Evolutionary conservation across 1,284 basidiomycete genomes (phyloP), one percentile per base, ranked within the genome.

Genomic region (Cerrena zonata): DNA sequence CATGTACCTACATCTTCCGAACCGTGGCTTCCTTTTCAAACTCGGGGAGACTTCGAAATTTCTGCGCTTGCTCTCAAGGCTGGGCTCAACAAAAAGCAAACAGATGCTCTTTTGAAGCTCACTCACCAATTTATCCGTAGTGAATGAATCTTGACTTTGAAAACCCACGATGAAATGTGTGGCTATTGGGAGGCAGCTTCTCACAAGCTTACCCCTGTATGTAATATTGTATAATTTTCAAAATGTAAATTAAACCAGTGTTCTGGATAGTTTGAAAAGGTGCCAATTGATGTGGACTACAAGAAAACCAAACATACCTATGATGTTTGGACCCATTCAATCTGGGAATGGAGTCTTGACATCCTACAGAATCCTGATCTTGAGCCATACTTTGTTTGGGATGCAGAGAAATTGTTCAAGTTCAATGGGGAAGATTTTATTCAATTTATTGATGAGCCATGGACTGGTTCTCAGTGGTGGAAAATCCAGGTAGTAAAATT

Each of bases 401-500:
- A 67, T 56, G 61, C 64, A 0, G 49, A 57, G 10, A 42, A 39
- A 15, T 26, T 62, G 1, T 64, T 48, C 48, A 64, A 62, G 36
- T 58, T 44, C 15, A 54, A 65, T 42, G 56, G 60, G 1, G 3
- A 2, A 1, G 2, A 30, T n/a, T 69, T 58, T 49, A 52, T 59
- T 18, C 34, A 54, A 0, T 63, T 65, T 25, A 45, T 60, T 21
- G 48, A 66, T 45, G 62, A 69, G 30, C 68, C 62, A 2, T 65
- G 65, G 58, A 69, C 61, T 1, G 66, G 52, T 1, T 51, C 63
- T 21, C 2, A 41, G 2, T 64, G 55, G 49, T 68, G 65, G 62
- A 49, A 67, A 1, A 51, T 64, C 1, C 66, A 69, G 56, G 68
- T 68, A 47, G 18, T 5, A 27, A 21, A 25, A 15, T 30, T 18